Percentiles rank a stretch among this genome's conserved stretches.
Conservation (phyloP, 192 early-diverging fungal genomes). For the Mortierella hygrophila region DNA sequence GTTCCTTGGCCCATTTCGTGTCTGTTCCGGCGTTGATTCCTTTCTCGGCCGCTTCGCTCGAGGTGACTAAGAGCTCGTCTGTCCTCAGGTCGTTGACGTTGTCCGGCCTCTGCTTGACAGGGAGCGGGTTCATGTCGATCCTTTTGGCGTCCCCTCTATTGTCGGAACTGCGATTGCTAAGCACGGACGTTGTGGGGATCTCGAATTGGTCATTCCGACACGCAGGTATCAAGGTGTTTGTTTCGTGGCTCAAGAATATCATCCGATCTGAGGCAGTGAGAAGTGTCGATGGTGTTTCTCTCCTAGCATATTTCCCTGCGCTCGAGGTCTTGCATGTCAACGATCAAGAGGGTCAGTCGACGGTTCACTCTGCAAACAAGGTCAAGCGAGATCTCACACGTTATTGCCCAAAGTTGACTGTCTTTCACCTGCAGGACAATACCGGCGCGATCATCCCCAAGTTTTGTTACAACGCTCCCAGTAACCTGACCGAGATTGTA, state of each 20-base stretch:
- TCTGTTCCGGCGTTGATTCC: not conserved
- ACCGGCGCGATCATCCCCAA: not conserved
- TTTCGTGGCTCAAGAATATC: not conserved
- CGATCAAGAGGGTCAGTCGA: not conserved
- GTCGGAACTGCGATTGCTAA: not conserved
- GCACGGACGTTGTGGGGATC: not conserved
- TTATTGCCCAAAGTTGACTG: not conserved
- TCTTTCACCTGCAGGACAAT: not conserved
- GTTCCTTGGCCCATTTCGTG: not conserved
- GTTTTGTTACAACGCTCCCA: not conserved
- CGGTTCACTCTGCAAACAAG: not conserved
- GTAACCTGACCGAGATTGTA: not conserved
- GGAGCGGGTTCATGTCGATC: not conserved
- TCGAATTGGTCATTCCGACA: not conserved
- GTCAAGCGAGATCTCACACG: not conserved
- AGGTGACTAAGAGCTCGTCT: not conserved
- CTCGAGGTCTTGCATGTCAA: not conserved
- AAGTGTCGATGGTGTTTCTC: not conserved
- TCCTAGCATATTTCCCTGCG: not conserved
- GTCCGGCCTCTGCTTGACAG: not conserved
- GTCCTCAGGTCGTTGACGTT: not conserved
- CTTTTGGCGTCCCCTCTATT: not conserved
- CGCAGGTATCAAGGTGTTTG: not conserved
- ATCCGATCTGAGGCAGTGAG: not conserved
- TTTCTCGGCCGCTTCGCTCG: not conserved